Evolutionary conservation across 139 green algal genomes (phyloP).

Genomic region (Picochlorum sp.): DNA sequence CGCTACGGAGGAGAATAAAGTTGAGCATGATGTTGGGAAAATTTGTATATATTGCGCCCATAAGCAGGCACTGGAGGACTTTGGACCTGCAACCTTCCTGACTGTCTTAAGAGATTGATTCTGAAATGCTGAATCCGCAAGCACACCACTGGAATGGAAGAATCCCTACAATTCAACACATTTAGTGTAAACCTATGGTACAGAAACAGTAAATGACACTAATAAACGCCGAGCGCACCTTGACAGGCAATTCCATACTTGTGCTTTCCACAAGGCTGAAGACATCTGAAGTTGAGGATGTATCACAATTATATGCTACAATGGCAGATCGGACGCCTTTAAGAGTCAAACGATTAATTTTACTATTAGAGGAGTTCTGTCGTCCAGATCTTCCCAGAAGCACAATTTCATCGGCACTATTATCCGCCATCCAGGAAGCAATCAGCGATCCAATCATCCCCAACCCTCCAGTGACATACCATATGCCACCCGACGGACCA

Average conservation of each 20-base stretch:
- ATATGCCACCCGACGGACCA: too few species aligned
- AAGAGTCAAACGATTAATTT: constrained; percentile 3
- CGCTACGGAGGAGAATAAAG: constrained; percentile 54
- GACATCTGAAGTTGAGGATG: not conserved
- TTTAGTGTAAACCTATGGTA: not conserved
- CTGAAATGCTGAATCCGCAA: constrained; percentile 35
- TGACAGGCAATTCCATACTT: not conserved
- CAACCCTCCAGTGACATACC: constrained; percentile 24
- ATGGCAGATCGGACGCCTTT: not conserved
- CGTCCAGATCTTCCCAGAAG: constrained; percentile 12
- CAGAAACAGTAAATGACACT: not conserved
- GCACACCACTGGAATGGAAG: constrained; percentile 49
- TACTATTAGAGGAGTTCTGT: not conserved
- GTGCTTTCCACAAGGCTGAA: not conserved
- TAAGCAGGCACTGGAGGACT: constrained; percentile 9
- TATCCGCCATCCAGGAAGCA: constrained; percentile 42
- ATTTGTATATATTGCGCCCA: not conserved
- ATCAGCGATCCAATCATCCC: constrained; percentile 38
- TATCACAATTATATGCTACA: constrained; percentile 13
- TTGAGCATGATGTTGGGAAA: not conserved
- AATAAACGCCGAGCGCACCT: not conserved
- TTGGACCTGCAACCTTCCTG: constrained; percentile 26
- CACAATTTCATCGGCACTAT: constrained; percentile 6
- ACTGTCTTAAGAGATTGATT: constrained; percentile 25
- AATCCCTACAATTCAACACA: constrained; percentile 9